These are phyloP conservation scores for Geosmithia putterillii DNA, from an alignment of 2,329 filamentous ascomycete genomes.

Conservation along the genomic window DNA sequence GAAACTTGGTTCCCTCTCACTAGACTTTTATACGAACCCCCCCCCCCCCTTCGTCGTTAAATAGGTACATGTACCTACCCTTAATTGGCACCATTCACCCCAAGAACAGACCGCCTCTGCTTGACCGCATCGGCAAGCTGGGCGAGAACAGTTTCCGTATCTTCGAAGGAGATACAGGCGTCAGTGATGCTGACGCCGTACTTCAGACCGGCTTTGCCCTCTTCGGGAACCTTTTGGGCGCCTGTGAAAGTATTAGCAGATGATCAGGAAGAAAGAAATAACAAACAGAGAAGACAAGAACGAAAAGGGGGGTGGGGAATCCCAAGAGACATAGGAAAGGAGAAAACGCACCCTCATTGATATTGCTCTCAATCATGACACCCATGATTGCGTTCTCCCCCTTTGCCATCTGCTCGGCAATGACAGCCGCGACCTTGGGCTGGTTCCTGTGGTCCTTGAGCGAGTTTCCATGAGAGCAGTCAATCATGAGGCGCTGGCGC, in stretches of 20 bases:
- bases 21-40: too few relatives aligned
- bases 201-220: slow-evolving; percentile 75
- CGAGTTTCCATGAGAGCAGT: slow-evolving; percentile 96
- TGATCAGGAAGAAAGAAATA: too few relatives aligned
- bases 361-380: slow-evolving; percentile 98
- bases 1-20: too few relatives aligned
- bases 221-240: slow-evolving; percentile 79
- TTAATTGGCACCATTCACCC: slow-evolving; percentile 2
- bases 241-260: slow-evolving; percentile 37
- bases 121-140: slow-evolving; percentile 69
- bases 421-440: slow-evolving; percentile 72
- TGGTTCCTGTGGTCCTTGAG: slow-evolving; percentile 96
- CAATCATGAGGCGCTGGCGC: slow-evolving; percentile 78
- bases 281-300: neutral
- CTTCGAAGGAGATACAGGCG: slow-evolving; percentile 90
- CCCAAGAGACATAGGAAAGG: too few relatives aligned
- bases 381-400: slow-evolving; percentile 88
- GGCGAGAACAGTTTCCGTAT: slow-evolving; percentile 70
- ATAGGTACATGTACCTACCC: too few relatives aligned
- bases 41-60: too few relatives aligned
- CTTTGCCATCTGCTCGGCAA: slow-evolving; percentile 74
- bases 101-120: slow-evolving; percentile 45
- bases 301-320: neutral
- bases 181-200: slow-evolving; percentile 97
- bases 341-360: slow-evolving; percentile 62